Conservation (phyloP, 2,329 filamentous ascomycete genomes). For the Phoma herbarum region DNA sequence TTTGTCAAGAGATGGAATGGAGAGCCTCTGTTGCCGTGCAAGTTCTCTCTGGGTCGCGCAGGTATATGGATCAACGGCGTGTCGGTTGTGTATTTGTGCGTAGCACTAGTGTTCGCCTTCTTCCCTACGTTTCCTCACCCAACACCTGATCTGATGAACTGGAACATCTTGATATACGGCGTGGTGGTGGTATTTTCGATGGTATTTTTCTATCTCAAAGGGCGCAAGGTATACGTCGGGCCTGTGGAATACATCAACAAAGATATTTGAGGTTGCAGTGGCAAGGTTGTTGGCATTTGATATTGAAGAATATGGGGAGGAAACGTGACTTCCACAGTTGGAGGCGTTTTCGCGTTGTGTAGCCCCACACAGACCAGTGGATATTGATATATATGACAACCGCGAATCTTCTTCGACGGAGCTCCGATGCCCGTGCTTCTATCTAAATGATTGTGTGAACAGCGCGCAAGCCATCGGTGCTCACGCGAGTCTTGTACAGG, state of each 20-base stretch:
- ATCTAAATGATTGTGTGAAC: too few species aligned
- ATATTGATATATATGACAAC: too few species aligned
- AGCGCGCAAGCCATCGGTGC: too few species aligned
- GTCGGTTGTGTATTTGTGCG: constrained; percentile 51
- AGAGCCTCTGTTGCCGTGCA: constrained; percentile 54
- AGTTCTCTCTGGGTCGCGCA: not conserved
- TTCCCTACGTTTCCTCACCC: constrained; percentile 52
- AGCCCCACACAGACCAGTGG: too few species aligned
- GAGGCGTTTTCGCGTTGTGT: too few species aligned
- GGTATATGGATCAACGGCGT: constrained; percentile 56
- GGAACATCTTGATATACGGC: constrained; percentile 58
- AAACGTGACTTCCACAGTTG: too few species aligned
- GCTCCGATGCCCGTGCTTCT: too few species aligned
- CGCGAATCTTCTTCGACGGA: too few species aligned
- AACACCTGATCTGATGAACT: constrained; percentile 56
- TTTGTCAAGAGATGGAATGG: constrained; percentile 54
- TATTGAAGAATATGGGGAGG: too few species aligned
- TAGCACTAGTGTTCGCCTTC: constrained; percentile 56
- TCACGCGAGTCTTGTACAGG: too few species aligned
- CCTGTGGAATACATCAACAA: constrained; percentile 32
- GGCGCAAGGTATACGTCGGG: constrained; percentile 53
- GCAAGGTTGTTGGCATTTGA: too few species aligned
- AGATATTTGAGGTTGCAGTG: not conserved
- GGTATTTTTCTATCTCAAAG: constrained; percentile 54
- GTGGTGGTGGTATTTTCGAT: constrained; percentile 55